Base-by-base conservation (phyloP, 495 filamentous ascomycete species). In the Aspergillus carlsbadensis region DNA sequence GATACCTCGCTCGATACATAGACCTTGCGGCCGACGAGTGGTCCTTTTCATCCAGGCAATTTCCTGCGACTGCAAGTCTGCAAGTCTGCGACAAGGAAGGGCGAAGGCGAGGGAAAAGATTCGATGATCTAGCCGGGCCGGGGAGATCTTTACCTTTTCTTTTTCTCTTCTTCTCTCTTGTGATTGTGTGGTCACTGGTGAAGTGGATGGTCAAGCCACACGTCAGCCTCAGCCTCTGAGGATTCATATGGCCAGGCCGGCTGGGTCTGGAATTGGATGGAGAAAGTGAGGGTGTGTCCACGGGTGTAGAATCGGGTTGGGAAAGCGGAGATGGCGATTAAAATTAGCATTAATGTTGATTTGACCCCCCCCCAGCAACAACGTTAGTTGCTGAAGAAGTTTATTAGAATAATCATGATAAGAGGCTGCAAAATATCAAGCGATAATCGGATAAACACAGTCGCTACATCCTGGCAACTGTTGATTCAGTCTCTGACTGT, bases 211-310 rank as follows among this genome's bases (percentile, higher is more conserved):
- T 29, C 21, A 39, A 39, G 47, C 47, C 47, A 50, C 47, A 34
- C 47, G 21, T 50, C 44, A 47, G 44, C 26, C 44, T 33, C 44
- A 47, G 39, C 18, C 14, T 17, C 39, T 42, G 39, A 20, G n/a
- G 13, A 37, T 2, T 11, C 5, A 15, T 3, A 29, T 29, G 26
- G 26, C 26, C 26, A 4, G 26, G 26, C 26, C 26, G 26, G 26
- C 26, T 29, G 26, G 26, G 26, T 29, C 26, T 29, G 26, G 26
- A 37, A 37, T 37, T 37, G n/a, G 35, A 37, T 13, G 35, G n/a
- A 37, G 10, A 37, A 37, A 13, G 11, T 37, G 35, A 37, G 13
- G 13, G 35, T 29, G 42, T n/a, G 42, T 14, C 20, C 22, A 15
- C 26, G 42, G 20, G 42, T 10, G 42, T 29, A 45, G 42, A 45